A percentile compares a stretch with the other conserved stretches of the same genome.
phyloP scores from a whole-genome alignment of 2,329 filamentous ascomycete genomes.

The Pseudogymnoascus sp. region DNA sequence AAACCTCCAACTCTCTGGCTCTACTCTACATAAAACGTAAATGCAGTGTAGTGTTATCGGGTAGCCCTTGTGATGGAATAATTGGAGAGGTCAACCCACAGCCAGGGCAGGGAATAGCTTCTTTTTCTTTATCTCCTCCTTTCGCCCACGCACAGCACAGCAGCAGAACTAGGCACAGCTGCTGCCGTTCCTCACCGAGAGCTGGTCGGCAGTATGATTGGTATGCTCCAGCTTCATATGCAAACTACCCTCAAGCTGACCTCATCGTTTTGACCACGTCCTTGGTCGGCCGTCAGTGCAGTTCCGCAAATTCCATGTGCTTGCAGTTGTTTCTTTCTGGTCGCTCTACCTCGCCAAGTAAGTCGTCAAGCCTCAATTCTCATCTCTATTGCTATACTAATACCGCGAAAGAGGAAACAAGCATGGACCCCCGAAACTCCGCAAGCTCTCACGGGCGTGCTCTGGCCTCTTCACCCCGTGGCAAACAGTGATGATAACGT shows the following conservation, averaged over 20 bases:
- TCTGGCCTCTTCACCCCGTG: constrained; percentile 70
- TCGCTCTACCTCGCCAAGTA: constrained; percentile 72
- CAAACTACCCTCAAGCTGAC: neutral
- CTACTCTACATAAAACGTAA: neutral
- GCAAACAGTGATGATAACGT: constrained; percentile 80
- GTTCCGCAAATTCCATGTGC: constrained; percentile 85
- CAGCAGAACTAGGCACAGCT: neutral
- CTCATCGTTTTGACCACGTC: constrained; percentile 61
- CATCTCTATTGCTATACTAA: constrained; percentile 10
- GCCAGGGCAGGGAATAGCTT: constrained; percentile 1
- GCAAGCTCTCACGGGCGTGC: constrained; percentile 62
- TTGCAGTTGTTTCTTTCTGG: constrained; percentile 89
- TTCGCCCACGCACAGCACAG: neutral
- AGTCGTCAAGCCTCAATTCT: constrained; percentile 18
- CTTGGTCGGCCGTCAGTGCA: constrained; percentile 83
- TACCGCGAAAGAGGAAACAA: constrained; percentile 57
- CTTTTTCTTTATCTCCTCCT: neutral
- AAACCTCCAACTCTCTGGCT: neutral
- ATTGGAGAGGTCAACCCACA: neutral
- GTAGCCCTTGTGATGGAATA: neutral
- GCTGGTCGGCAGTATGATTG: neutral
- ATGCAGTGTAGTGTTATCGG: neutral
- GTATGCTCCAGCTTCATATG: neutral
- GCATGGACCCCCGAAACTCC: constrained; percentile 75
- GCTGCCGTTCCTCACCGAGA: neutral